Evolutionary conservation across 768 basidiomycete genomes (phyloP).

Genomic region (Asterophora parasitica): DNA sequence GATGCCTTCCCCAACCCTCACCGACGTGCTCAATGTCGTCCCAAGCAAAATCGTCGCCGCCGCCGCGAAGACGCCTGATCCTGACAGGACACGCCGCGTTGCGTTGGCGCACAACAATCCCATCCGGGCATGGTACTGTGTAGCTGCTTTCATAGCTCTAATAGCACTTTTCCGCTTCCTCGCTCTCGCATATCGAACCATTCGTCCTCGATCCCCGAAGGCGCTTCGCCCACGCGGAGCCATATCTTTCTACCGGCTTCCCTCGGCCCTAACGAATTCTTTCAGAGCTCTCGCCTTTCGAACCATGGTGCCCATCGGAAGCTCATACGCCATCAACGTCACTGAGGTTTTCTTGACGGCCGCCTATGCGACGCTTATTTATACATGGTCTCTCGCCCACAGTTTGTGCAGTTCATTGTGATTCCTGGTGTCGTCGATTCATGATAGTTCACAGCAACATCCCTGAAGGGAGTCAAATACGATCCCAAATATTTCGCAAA

Average conservation of each 20-base stretch:
- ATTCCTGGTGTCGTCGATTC: neutral
- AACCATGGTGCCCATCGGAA: conserved; percentile 23
- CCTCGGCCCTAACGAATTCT: conserved; percentile 10
- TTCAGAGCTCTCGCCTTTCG: conserved; percentile 19
- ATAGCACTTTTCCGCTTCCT: conserved; percentile 9
- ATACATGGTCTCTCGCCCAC: conserved; percentile 31
- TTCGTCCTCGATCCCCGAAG: neutral
- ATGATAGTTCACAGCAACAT: conserved; percentile 24
- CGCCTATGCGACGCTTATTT: conserved; percentile 28
- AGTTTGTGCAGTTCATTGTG: conserved; percentile 22
- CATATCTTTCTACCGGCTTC: conserved; percentile 8
- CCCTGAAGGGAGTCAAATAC: conserved; percentile 24
- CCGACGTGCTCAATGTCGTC: neutral
- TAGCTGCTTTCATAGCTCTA: conserved; percentile 14
- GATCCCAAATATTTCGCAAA: conserved; percentile 38
- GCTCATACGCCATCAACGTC: conserved; percentile 28
- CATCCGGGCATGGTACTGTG: conserved; percentile 16
- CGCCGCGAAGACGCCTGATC: conserved; percentile 4
- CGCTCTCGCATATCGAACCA: neutral
- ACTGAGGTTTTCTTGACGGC: conserved; percentile 32
- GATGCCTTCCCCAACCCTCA: neutral
- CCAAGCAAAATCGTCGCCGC: neutral
- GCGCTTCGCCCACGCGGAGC: neutral
- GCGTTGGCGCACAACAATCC: conserved; percentile 10
- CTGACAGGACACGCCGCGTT: conserved; percentile 6